phyloP scores from a whole-genome alignment of 2,329 filamentous ascomycete species.

The Fusarium sp. region DNA sequence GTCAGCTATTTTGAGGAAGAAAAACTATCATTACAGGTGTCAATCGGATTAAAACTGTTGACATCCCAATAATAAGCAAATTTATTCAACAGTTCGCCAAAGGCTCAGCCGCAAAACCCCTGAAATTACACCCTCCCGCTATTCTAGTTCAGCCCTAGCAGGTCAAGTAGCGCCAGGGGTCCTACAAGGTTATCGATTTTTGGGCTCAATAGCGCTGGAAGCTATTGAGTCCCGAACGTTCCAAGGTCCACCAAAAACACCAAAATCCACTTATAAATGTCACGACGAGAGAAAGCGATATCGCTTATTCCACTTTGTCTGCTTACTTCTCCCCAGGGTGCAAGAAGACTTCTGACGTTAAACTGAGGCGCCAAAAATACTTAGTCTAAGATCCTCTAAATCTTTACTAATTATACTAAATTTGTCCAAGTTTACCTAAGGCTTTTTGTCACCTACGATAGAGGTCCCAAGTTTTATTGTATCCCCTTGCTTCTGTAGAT shows the following conservation, averaged over 20 bases:
- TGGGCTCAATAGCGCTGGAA: not conserved
- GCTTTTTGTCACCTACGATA: too few relatives aligned
- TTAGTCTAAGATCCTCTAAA: too few relatives aligned
- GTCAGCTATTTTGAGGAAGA: not conserved
- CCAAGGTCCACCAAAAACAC: not conserved
- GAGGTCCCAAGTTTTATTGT: too few relatives aligned
- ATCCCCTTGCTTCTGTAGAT: not conserved
- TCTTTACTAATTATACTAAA: too few relatives aligned
- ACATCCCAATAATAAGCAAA: not conserved
- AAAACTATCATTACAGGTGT: not conserved
- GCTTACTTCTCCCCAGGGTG: fast-evolving
- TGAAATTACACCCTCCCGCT: not conserved
- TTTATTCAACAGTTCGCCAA: not conserved
- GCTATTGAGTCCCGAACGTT: not conserved
- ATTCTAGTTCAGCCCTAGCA: not conserved
- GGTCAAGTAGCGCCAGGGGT: not conserved
- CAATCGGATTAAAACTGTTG: not conserved
- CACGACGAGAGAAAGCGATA: not conserved
- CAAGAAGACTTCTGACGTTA: fast-evolving
- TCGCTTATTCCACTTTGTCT: not conserved
- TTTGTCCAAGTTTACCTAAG: too few relatives aligned
- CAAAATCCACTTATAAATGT: not conserved
- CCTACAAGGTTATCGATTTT: not conserved
- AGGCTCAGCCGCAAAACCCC: not conserved
- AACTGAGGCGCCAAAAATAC: too few relatives aligned